phyloP scores from a whole-genome alignment of 2,329 filamentous ascomycete species.

The Aspergillus ochraceus region DNA sequence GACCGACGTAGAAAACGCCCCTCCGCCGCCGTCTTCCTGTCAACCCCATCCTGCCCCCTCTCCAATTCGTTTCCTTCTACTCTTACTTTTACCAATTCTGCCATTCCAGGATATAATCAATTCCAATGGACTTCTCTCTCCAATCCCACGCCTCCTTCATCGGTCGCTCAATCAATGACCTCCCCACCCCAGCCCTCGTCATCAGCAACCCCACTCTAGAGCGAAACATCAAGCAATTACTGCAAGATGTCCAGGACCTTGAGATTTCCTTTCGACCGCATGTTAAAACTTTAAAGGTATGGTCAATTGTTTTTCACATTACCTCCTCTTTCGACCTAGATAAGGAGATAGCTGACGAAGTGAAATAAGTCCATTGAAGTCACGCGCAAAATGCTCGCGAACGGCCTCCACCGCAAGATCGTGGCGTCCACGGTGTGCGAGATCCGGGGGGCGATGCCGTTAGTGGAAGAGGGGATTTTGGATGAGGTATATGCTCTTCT shows the following conservation, averaged over 20 bases:
- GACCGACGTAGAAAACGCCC: too few species aligned
- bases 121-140: conserved; percentile 33
- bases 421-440: conserved; percentile 45
- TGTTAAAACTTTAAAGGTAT: conserved; percentile 49
- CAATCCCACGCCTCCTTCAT: conserved; percentile 37
- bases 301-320: not conserved
- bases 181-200: conserved; percentile 44
- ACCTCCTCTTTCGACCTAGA: not conserved
- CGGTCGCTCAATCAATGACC: conserved; percentile 32
- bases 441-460: conserved; percentile 40
- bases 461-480: conserved; percentile 42
- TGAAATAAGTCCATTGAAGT: conserved; percentile 25
- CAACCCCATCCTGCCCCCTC: not conserved
- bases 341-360: not conserved
- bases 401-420: conserved; percentile 39
- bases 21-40: too few species aligned
- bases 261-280: conserved; percentile 44
- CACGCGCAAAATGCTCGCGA: conserved; percentile 44
- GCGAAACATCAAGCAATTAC: conserved; percentile 38
- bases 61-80: not conserved
- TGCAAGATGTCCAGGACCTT: conserved; percentile 41
- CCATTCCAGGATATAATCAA: not conserved
- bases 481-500: conserved; percentile 37
- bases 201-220: conserved; percentile 41
- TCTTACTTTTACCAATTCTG: not conserved